Percentiles rank a stretch among this genome's conserved stretches.
These are phyloP conservation scores for Auriscalpium microsporum DNA, from an alignment of 768 basidiomycete genomes.

Conservation along the genomic window DNA sequence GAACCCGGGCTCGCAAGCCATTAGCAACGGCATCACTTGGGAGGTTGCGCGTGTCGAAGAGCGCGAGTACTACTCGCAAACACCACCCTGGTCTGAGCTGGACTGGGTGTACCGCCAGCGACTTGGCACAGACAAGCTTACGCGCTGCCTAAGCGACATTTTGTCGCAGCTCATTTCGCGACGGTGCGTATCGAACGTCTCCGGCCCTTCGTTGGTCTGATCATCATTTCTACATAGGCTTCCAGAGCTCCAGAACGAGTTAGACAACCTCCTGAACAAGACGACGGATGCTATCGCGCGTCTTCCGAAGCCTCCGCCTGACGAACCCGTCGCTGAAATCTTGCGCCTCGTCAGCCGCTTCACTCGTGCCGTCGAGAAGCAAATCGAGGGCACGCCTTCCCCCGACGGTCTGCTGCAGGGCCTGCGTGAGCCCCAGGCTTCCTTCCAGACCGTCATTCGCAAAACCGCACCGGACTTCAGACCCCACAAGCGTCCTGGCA, in stretches of 20 bases:
- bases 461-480: constrained; percentile 46
- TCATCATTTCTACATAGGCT: constrained; percentile 31
- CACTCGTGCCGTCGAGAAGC: constrained; percentile 29
- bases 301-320: constrained; percentile 43
- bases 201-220: not conserved
- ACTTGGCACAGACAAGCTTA: constrained; percentile 11
- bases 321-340: constrained; percentile 47
- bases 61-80: constrained; percentile 3
- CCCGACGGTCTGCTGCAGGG: constrained; percentile 43
- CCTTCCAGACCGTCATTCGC: constrained; percentile 39
- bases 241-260: constrained; percentile 50
- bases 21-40: constrained; percentile 8
- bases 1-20: constrained; percentile 10
- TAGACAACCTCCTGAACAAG: constrained; percentile 32
- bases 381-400: constrained; percentile 44
- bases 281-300: constrained; percentile 22
- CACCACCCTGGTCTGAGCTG: constrained; percentile 7
- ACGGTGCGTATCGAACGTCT: not conserved
- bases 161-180: constrained; percentile 9
- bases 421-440: constrained; percentile 37
- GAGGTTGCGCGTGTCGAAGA: constrained; percentile 9
- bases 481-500: constrained; percentile 32
- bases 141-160: constrained; percentile 3
- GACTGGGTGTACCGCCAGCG: constrained; percentile 5
- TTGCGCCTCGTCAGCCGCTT: constrained; percentile 37